phyloP scores from a whole-genome alignment of 805 yeast species.

The Lachancea fermentati region DNA sequence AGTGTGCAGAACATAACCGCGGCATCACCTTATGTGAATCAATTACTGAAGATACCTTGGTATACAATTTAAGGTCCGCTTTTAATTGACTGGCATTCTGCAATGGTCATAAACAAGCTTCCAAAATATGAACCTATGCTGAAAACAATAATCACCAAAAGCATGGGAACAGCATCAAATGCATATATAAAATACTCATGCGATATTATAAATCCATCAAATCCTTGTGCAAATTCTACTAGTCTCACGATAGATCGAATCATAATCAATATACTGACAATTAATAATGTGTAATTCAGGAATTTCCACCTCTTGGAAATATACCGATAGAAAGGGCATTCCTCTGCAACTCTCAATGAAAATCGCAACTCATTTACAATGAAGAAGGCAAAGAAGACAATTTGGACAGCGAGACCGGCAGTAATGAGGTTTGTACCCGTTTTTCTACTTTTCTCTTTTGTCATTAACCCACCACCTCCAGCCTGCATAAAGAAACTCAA shows the following conservation, averaged over 20 bases:
- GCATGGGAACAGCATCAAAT: conserved; percentile 25
- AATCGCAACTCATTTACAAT: conserved; percentile 13
- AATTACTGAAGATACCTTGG: too few relatives aligned
- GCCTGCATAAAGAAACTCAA: conserved; percentile 25
- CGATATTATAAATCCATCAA: conserved; percentile 18
- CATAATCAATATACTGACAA: conserved; percentile 16
- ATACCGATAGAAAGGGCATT: neutral
- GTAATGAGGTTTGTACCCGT: conserved; percentile 21
- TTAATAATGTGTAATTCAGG: conserved; percentile 8
- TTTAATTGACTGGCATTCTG: too few relatives aligned
- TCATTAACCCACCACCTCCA: conserved; percentile 28
- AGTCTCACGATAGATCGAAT: conserved; percentile 26
- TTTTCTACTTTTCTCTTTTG: conserved; percentile 1
- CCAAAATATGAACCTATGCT: too few relatives aligned
- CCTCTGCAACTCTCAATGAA: conserved; percentile 6
- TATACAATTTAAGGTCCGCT: too few relatives aligned
- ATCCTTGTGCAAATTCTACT: conserved; percentile 27
- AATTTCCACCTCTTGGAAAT: conserved; percentile 9
- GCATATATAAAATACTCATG: conserved; percentile 23
- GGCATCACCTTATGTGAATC: too few relatives aligned
- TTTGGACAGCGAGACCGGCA: conserved; percentile 29
- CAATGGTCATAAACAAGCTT: too few relatives aligned
- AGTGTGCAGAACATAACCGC: too few relatives aligned
- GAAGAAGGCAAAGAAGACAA: conserved; percentile 26
- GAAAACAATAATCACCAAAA: conserved; percentile 11